These are phyloP conservation scores for Imleria badia DNA, from an alignment of 768 basidiomycete species.

Conservation along the genomic window DNA sequence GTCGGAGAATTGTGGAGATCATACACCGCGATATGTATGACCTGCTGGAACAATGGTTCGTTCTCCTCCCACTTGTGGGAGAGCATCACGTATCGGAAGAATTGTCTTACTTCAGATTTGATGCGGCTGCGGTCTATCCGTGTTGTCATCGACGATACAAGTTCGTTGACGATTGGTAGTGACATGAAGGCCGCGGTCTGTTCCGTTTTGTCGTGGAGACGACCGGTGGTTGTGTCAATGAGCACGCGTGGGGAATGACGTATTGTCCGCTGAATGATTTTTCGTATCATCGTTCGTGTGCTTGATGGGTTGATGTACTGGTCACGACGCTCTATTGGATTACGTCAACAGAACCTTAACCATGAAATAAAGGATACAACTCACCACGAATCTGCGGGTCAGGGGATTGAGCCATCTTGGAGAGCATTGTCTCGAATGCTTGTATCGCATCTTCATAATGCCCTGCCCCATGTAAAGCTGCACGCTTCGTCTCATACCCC, in stretches of 20 bases:
- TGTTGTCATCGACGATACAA: background rate
- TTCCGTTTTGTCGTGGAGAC: background rate
- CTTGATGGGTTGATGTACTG: background rate
- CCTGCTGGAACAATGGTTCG: background rate
- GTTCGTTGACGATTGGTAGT: background rate
- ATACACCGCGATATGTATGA: background rate
- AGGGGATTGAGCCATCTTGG: background rate
- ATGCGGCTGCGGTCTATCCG: background rate
- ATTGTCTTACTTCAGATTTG: background rate
- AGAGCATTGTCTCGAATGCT: background rate
- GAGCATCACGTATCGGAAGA: background rate
- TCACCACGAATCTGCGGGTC: background rate
- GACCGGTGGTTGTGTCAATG: background rate
- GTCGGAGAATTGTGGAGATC: background rate
- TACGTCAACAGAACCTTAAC: background rate
- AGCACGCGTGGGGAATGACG: background rate
- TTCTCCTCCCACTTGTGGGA: background rate
- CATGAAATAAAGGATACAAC: no score
- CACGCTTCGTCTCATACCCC: background rate
- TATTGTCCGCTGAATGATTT: background rate
- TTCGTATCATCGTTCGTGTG: background rate
- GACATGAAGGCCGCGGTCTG: background rate
- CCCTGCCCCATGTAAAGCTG: background rate
- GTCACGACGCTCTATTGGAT: background rate
- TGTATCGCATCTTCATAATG: background rate